These are phyloP conservation scores for Wickerhamiella azymoides DNA, from an alignment of 805 yeast genomes.

Conservation along the genomic window DNA sequence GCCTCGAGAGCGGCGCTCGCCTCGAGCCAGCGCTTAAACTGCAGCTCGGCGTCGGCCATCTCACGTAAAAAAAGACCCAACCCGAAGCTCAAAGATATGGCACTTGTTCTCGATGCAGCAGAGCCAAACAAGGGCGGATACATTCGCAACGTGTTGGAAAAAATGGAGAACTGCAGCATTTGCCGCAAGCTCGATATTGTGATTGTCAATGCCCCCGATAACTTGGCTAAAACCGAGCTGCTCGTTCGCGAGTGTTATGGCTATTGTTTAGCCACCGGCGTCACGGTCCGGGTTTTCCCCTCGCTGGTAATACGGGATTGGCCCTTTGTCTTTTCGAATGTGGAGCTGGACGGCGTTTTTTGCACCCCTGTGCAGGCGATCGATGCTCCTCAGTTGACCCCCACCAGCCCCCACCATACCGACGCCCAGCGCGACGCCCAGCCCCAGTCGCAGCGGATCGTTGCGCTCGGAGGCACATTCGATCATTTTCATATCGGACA, in stretches of 20 bases:
- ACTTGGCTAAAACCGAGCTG: not conserved
- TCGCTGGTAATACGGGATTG: not conserved
- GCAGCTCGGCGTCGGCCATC: constrained; percentile 23
- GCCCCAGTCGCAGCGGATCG: constrained; percentile 2
- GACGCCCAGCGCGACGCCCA: not conserved
- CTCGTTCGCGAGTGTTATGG: constrained; percentile 1
- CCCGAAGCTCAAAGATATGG: no score
- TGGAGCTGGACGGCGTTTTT: not conserved
- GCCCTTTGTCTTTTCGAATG: not conserved
- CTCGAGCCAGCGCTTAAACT: constrained; percentile 43
- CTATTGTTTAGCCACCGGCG: not conserved
- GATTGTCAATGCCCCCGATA: not conserved
- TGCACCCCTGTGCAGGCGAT: not conserved
- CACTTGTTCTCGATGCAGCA: not conserved
- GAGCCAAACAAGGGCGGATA: constrained; percentile 1
- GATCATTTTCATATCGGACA: constrained; percentile 96
- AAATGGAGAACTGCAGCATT: not conserved
- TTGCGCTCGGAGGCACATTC: constrained; percentile 85
- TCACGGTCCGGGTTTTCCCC: not conserved
- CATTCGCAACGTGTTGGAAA: not conserved
- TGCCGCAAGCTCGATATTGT: constrained; percentile 12
- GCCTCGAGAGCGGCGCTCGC: constrained; percentile 36
- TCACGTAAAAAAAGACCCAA: not conserved
- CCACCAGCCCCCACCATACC: no score
- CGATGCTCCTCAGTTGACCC: not conserved